Base-by-base conservation (phyloP, 2,329 filamentous ascomycete genomes). In the Fusarium newnesense region DNA sequence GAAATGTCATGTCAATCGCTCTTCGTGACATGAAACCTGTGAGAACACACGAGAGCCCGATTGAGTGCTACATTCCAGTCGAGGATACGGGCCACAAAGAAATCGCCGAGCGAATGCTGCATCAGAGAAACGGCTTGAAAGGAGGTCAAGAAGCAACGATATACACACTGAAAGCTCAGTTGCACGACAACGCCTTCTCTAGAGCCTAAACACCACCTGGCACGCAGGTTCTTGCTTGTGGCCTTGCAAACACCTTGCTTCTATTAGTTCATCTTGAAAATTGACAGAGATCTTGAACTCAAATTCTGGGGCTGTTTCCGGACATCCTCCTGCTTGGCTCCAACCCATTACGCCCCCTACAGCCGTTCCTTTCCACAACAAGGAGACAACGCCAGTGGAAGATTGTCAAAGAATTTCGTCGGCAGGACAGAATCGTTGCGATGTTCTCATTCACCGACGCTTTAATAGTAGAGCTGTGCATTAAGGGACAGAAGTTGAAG, bases 1-100 rank as follows among this genome's bases (percentile, higher is more conserved):
- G n/a, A 24, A 59, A 34, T 37, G 13, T 26, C 26, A 64, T 57
- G n/a, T 40, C 67, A 21, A 64, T 78, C 34, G 73, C 78, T 37
- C 57, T 78, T 34, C 69, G 57, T 30, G 47, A 54, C 37, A 28
- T 74, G 21, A 53, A 61, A 21, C 57, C 28, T n/a, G 19, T 44
- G 21, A 49, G 6, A 57, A 26, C 21, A 24, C 24, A 43, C 9
- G 44, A 26, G 5, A 34, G 12, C 15, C n/a, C 39, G 13, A 13
- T 15, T 24, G 39, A 70, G 13, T 26, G 4, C 9, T 18, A 5
- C 19, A 37, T 13, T 26, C 43, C 26, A 53, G 40, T 46, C 16
- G 37, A 15, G 18, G 21, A 43, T 15, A 34, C 36, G 50, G 32
- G 24, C n/a, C 36, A 28, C 9, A 43, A 37, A 15, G 59, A 18